Percentiles rank a stretch among this genome's conserved stretches.
These are phyloP conservation scores for Pestalotiopsis sp. DNA, from an alignment of 2,329 filamentous ascomycete genomes.

Conservation along the genomic window DNA sequence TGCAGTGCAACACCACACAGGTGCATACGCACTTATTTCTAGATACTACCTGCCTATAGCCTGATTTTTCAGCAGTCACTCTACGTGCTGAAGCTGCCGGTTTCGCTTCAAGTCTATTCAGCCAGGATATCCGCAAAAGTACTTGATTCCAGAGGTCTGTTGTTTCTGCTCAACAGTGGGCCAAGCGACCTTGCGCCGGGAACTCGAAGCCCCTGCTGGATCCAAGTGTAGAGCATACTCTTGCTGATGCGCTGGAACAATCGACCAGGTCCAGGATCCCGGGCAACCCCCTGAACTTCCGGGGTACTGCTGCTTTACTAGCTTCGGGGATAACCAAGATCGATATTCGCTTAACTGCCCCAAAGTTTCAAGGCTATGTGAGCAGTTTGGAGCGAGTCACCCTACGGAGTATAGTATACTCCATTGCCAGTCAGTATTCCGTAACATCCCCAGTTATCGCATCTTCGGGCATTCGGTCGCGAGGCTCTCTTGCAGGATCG, in stretches of 20 bases:
- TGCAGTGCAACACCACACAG: not conserved
- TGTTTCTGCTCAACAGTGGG: not conserved
- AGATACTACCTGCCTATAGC: too few relatives aligned
- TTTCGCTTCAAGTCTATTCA: not conserved
- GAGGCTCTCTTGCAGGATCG: not conserved
- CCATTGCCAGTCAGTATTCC: not conserved
- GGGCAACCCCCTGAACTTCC: not conserved
- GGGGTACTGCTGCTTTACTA: not conserved
- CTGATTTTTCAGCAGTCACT: too few relatives aligned
- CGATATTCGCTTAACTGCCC: slow-evolving; percentile 2
- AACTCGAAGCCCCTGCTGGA: not conserved
- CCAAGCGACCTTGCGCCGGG: not conserved
- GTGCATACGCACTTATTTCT: not conserved
- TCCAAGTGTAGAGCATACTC: not conserved
- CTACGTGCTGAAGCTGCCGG: not conserved
- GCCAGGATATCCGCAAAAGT: not conserved
- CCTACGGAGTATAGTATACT: not conserved
- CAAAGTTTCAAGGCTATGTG: not conserved
- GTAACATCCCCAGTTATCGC: not conserved
- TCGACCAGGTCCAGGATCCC: slow-evolving; percentile 1
- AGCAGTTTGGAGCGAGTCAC: not conserved
- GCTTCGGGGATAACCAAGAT: not conserved
- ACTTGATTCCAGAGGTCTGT: not conserved
- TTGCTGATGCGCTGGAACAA: slow-evolving; percentile 1
- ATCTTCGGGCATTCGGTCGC: not conserved